These are phyloP conservation scores for Hansfordia pulvinata DNA, from an alignment of 2,329 filamentous ascomycete species.

Conservation along the genomic window DNA sequence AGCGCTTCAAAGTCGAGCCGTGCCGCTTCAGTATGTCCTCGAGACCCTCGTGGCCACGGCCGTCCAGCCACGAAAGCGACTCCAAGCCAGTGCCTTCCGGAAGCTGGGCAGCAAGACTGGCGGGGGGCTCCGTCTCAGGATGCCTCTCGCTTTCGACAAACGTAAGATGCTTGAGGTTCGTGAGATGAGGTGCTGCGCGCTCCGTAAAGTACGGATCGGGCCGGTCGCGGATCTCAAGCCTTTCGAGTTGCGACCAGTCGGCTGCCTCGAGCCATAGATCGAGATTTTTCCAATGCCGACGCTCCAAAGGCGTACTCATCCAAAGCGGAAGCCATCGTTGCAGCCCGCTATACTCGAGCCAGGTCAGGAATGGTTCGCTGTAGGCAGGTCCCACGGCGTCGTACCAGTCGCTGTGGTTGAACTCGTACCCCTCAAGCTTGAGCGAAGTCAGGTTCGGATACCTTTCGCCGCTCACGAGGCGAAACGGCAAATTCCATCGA, in stretches of 20 bases:
- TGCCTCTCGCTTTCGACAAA: background rate
- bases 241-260: constrained; percentile 1
- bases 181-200: background rate
- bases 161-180: background rate
- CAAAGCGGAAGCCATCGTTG: too few relatives aligned
- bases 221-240: background rate
- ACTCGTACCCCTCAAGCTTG: background rate
- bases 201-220: constrained; percentile 1
- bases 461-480: background rate
- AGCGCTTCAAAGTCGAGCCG: background rate
- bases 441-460: background rate
- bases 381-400: background rate
- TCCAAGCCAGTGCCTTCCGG: background rate
- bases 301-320: background rate
- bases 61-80: background rate
- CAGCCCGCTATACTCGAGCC: too few relatives aligned
- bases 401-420: too few relatives aligned
- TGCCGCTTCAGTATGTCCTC: background rate
- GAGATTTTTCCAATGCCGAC: background rate
- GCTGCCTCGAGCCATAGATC: constrained; percentile 3
- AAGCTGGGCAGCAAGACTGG: background rate
- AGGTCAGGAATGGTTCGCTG: too few relatives aligned
- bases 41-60: background rate
- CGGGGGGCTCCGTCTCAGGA: background rate
- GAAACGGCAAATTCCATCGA: background rate